Base-by-base conservation (phyloP, 2,329 filamentous ascomycete species). In the Aspergillus sp. region DNA sequence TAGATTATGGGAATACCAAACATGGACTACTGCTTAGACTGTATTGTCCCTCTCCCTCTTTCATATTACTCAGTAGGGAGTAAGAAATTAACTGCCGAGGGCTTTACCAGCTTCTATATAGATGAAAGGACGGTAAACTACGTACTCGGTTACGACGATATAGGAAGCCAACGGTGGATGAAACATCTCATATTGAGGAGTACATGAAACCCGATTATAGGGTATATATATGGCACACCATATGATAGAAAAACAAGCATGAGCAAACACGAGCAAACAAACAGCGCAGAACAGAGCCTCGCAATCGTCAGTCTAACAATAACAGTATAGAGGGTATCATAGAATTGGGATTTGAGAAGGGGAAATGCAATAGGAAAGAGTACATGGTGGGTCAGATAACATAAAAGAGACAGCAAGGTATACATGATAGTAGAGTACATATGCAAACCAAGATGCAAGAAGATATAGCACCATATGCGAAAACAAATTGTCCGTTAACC, bases 241-340 rank as follows among this genome's bases (percentile, higher is more conserved):
- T 55, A 43, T 33, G 12, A 31, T 24, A 46, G 15, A 35, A 37
- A 17, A 17, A 46, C 47, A 61, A 8, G 39, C 23, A 57, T 52
- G 44, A 23, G 33, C 37, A 54, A 55, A 48, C 37, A 52, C 19
- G 35, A 51, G 21, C 15, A 37, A 37, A 9, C 15, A 37, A n/a
- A n/a, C 12, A 37, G 15, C 35, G 35, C 27, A 37, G 35, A 7
- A 37, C 35, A 37, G 35, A 9, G 35, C 9, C 48, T 40, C 31
- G 31, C 41, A 2, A 11, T 23, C 9, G 35, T 41, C 35, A 17
- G 19, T 17, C 4, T 19, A 51, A 49, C 21, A 53, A 39, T 31
- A 31, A 31, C 27, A 31, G 9, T 31, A 31, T 11, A 55, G 17
- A 21, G 57, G 47, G 49, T 55, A 52, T 56, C 48, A 47, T 45